These are phyloP conservation scores for Debaryomyces prosopidis DNA, from an alignment of 805 yeast species.

Conservation along the genomic window DNA sequence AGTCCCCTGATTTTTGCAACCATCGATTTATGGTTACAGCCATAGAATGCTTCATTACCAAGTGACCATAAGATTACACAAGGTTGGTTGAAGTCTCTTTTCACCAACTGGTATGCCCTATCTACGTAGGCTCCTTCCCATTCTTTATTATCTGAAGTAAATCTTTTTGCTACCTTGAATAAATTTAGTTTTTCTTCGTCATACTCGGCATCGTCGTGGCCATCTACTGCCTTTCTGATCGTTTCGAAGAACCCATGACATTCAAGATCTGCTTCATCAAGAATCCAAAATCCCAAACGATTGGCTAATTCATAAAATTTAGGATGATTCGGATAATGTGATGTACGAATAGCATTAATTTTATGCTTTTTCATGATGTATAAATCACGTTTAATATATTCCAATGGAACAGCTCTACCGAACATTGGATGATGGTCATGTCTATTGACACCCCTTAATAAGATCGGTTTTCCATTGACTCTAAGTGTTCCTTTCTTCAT, in stretches of 20 bases:
- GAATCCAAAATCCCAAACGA: constrained; percentile 32
- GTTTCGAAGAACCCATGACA: constrained; percentile 32
- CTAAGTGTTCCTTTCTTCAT: constrained; percentile 22
- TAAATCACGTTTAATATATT: constrained; percentile 30
- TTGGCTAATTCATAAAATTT: constrained; percentile 28
- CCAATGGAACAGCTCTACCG: constrained; percentile 36
- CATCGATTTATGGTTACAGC: constrained; percentile 30
- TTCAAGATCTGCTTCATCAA: constrained; percentile 39
- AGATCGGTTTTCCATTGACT: constrained; percentile 28
- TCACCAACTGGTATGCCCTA: constrained; percentile 27
- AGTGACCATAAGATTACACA: constrained; percentile 37
- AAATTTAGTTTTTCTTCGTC: constrained; percentile 5
- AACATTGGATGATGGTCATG: constrained; percentile 34
- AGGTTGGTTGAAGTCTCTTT: constrained; percentile 34
- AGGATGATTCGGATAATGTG: constrained; percentile 40
- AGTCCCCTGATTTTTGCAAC: constrained; percentile 19
- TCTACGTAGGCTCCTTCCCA: constrained; percentile 36
- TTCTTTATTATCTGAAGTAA: constrained; percentile 27
- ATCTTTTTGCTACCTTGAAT: constrained; percentile 17
- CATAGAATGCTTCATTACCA: constrained; percentile 39
- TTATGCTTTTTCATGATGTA: constrained; percentile 32
- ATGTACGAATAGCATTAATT: constrained; percentile 35
- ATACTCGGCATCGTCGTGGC: constrained; percentile 9
- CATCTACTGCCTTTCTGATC: constrained; percentile 9
- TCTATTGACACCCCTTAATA: constrained; percentile 33